Evolutionary conservation across 2,329 filamentous ascomycete species (phyloP).

Genomic region (Arthrobotrys entomopaga): DNA sequence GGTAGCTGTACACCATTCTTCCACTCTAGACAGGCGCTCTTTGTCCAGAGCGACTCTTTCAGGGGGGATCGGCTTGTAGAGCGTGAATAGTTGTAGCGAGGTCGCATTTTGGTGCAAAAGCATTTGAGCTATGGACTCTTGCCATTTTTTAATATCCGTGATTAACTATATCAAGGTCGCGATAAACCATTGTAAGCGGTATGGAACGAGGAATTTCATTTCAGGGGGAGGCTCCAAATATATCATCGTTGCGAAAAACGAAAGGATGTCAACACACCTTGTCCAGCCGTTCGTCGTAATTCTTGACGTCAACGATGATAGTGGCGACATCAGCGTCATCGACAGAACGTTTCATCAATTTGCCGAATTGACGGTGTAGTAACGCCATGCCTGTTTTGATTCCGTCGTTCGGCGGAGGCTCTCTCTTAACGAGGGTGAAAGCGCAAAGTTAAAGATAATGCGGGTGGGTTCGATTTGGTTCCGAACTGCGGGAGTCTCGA

Average conservation of each 20-base stretch:
- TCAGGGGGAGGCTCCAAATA: too few species aligned
- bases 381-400: slow-evolving; percentile 18
- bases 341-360: slow-evolving; percentile 50
- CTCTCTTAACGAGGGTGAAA: neutral
- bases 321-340: slow-evolving; percentile 48
- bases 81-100: slow-evolving; percentile 21
- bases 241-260: too few species aligned
- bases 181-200: too few species aligned
- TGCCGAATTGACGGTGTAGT: slow-evolving; percentile 44
- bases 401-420: neutral
- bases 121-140: slow-evolving; percentile 35
- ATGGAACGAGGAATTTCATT: too few species aligned
- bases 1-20: slow-evolving; percentile 29
- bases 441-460: slow-evolving; percentile 7
- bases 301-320: slow-evolving; percentile 52
- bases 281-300: slow-evolving; percentile 47
- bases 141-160: slow-evolving; percentile 39
- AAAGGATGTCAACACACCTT: slow-evolving; percentile 23
- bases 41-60: slow-evolving; percentile 40
- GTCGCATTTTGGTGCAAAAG: slow-evolving; percentile 49
- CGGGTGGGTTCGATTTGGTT: slow-evolving; percentile 18
- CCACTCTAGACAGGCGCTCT: slow-evolving; percentile 25
- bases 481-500: slow-evolving; percentile 38
- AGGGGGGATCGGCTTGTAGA: slow-evolving; percentile 39
- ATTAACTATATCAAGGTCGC: slow-evolving; percentile 25